Percentiles rank a stretch among this genome's conserved stretches.
phyloP scores from a whole-genome alignment of 2,329 filamentous ascomycete genomes.

The Thielaviopsis populi region DNA sequence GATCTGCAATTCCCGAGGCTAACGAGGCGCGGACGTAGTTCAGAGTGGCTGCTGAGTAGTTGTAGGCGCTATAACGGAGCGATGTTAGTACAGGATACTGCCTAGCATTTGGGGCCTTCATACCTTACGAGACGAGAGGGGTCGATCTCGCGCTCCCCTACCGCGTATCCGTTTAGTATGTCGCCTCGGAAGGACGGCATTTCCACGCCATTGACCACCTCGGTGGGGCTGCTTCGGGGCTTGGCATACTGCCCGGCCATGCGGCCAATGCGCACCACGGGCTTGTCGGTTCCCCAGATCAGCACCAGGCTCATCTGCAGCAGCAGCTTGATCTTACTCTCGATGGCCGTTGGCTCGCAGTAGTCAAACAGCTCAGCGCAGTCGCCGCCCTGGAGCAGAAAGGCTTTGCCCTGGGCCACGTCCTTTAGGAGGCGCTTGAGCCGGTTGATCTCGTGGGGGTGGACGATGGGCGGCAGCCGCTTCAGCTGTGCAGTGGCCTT shows the following conservation, averaged over 20 bases:
- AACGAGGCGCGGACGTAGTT: constrained; percentile 83
- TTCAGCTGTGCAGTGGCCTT: constrained; percentile 49
- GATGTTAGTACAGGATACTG: not conserved
- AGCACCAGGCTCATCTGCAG: constrained; percentile 94
- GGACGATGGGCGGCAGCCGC: constrained; percentile 61
- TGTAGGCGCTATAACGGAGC: constrained; percentile 53
- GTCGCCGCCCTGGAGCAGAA: constrained; percentile 89
- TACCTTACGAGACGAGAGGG: constrained; percentile 64
- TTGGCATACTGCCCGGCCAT: constrained; percentile 98
- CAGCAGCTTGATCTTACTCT: constrained; percentile 91
- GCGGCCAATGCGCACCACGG: constrained; percentile 82
- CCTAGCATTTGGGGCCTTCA: constrained; percentile 17
- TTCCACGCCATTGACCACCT: constrained; percentile 62
- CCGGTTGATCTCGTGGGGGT: constrained; percentile 62
- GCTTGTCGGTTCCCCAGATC: constrained; percentile 69
- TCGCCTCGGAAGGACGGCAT: constrained; percentile 89
- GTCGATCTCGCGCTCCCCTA: constrained; percentile 64
- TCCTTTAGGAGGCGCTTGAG: constrained; percentile 67
- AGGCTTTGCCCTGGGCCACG: constrained; percentile 79
- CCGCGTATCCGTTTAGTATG: constrained; percentile 78
- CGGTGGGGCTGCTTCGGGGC: constrained; percentile 75
- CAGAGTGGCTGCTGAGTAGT: constrained; percentile 83
- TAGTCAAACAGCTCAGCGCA: constrained; percentile 97
- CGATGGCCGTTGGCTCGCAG: constrained; percentile 75
- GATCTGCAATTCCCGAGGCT: constrained; percentile 76